These are phyloP conservation scores for Trichoderma koningii DNA, from an alignment of 2,329 filamentous ascomycete genomes.

Conservation along the genomic window DNA sequence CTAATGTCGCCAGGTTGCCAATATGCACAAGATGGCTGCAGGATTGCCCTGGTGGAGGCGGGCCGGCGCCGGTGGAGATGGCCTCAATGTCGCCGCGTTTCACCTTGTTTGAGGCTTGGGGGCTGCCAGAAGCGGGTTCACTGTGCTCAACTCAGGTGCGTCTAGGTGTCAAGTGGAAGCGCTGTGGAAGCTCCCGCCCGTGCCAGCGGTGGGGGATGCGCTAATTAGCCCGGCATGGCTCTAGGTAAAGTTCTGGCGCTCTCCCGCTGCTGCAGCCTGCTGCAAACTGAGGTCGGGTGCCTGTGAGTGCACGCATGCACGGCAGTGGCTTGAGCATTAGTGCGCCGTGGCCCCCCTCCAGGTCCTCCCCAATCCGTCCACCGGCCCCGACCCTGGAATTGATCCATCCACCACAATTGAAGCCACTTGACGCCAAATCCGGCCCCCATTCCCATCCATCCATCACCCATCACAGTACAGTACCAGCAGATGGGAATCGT, in stretches of 20 bases:
- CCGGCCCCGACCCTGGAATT: not conserved
- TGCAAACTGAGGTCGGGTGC: not conserved
- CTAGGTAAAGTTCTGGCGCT: slow-evolving; percentile 6
- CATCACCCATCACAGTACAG: not conserved
- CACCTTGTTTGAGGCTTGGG: slow-evolving; percentile 19
- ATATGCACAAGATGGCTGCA: slow-evolving; percentile 25
- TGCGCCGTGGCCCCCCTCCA: not conserved
- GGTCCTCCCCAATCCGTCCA: slow-evolving; percentile 7
- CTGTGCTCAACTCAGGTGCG: not conserved
- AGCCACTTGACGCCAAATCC: not conserved
- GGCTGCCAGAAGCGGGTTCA: slow-evolving; percentile 16
- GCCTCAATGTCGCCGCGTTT: slow-evolving; percentile 17
- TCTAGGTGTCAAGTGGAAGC: slow-evolving; percentile 19
- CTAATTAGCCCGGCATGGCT: slow-evolving; percentile 26
- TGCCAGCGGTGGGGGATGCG: slow-evolving; percentile 26
- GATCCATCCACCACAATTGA: not conserved
- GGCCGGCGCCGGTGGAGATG: slow-evolving; percentile 15
- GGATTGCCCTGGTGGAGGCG: slow-evolving; percentile 24
- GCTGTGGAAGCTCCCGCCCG: slow-evolving; percentile 24
- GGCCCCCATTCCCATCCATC: not conserved
- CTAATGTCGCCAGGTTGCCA: slow-evolving; percentile 23
- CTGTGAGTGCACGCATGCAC: not conserved
- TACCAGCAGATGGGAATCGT: not conserved
- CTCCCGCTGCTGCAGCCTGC: not conserved
- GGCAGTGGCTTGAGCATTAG: slow-evolving; percentile 21